A percentile compares a stretch with the other conserved stretches of the same genome.
These are phyloP conservation scores for Diaporthe longicolla DNA, from an alignment of 2,329 filamentous ascomycete genomes.

Conservation along the genomic window DNA sequence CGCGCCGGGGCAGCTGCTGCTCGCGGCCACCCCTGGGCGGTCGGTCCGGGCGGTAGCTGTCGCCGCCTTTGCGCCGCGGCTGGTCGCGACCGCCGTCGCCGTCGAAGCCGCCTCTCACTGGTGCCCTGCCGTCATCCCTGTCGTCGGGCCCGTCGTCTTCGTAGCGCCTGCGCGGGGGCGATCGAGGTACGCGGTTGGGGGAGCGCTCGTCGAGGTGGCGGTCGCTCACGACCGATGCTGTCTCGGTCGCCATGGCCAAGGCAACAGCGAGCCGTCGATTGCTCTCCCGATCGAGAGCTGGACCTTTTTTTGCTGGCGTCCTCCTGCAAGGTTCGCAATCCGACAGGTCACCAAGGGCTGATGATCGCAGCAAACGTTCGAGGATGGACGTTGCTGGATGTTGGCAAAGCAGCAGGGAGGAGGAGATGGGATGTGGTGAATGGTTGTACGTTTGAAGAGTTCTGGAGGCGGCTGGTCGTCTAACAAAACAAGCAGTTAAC, in stretches of 20 bases:
- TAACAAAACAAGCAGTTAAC: slow-evolving; percentile 2
- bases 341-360: neutral
- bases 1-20: slow-evolving; percentile 45
- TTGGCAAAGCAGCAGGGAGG: neutral
- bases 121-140: slow-evolving; percentile 46
- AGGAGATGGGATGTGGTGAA: neutral
- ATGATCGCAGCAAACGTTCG: neutral
- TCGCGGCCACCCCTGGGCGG: neutral
- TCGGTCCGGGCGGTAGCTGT: slow-evolving; percentile 63
- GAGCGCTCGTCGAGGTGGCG: slow-evolving; percentile 47
- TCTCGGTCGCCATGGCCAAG: slow-evolving; percentile 41
- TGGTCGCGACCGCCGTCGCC: slow-evolving; percentile 45
- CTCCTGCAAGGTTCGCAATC: neutral
- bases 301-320: neutral
- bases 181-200: slow-evolving; percentile 47
- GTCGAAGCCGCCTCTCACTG: slow-evolving; percentile 43
- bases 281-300: slow-evolving; percentile 1
- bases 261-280: slow-evolving; percentile 13
- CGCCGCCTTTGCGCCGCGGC: slow-evolving; percentile 59
- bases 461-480: neutral
- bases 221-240: slow-evolving; percentile 42
- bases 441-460: neutral
- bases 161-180: slow-evolving; percentile 48
- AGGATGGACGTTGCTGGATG: neutral
- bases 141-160: slow-evolving; percentile 47